phyloP scores from a whole-genome alignment of 371 early-diverging fungal genomes.

The Syncephalastrum contaminatum region DNA sequence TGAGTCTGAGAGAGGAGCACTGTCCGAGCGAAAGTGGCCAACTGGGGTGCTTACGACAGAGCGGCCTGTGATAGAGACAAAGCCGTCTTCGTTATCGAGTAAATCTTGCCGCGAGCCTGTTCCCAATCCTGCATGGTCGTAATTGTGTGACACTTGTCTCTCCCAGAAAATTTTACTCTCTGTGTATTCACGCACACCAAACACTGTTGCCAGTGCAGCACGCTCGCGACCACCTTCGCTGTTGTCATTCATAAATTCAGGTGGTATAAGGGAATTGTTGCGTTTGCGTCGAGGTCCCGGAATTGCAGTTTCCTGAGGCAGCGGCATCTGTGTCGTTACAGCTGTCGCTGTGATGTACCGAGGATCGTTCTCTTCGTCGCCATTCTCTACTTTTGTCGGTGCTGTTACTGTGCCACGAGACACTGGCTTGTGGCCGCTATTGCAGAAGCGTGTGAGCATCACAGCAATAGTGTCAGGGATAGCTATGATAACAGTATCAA shows the following conservation, averaged over 20 bases:
- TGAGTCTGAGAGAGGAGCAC: too few relatives aligned
- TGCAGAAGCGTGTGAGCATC: background rate
- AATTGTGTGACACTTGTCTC: slow-evolving; percentile 13
- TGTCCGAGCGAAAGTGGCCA: too few relatives aligned
- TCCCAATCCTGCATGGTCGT: slow-evolving; percentile 1
- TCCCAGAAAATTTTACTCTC: slow-evolving; percentile 49
- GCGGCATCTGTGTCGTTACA: slow-evolving; percentile 21
- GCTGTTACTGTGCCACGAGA: background rate
- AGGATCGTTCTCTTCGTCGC: slow-evolving; percentile 5
- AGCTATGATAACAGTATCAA: background rate
- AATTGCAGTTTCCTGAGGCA: slow-evolving; percentile 26
- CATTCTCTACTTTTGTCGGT: background rate
- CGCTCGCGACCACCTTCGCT: slow-evolving; percentile 42
- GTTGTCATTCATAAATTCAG: slow-evolving; percentile 36
- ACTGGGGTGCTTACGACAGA: slow-evolving; percentile 14
- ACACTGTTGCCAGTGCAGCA: slow-evolving; percentile 48
- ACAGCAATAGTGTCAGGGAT: background rate
- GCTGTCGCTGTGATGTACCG: slow-evolving; percentile 8
- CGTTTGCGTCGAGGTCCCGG: slow-evolving; percentile 33
- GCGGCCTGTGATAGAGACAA: slow-evolving; percentile 16
- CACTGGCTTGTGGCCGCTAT: background rate
- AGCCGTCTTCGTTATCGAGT: slow-evolving; percentile 12
- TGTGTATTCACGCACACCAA: slow-evolving; percentile 49
- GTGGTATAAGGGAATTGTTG: slow-evolving; percentile 41
- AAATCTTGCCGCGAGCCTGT: background rate